A percentile compares a stretch with the other conserved stretches of the same genome.
Conservation (phyloP, 2,329 filamentous ascomycete species). For the Trichoderma arundinaceum region DNA sequence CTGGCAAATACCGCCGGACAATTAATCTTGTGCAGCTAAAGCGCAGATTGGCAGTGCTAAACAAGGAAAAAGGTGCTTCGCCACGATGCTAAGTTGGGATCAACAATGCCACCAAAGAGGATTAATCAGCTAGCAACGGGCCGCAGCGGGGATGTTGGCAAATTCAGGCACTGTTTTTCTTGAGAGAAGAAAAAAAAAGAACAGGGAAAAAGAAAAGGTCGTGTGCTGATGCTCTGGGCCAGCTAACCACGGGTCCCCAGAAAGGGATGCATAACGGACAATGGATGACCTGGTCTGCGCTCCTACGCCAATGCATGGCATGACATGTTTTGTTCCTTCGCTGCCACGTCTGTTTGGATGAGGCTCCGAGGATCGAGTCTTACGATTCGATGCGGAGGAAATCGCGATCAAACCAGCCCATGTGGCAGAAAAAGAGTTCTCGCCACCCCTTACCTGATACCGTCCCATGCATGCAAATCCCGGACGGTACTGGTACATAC, state of each 20-base stretch:
- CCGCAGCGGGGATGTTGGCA: slow-evolving; percentile 6
- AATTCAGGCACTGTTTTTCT: background rate
- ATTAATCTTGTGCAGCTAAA: slow-evolving; percentile 20
- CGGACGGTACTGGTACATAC: background rate
- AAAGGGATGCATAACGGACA: background rate
- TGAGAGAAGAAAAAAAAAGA: background rate
- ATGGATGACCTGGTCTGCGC: background rate
- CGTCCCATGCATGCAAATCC: slow-evolving; percentile 10
- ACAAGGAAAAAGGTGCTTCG: slow-evolving; percentile 8
- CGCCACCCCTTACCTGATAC: slow-evolving; percentile 18
- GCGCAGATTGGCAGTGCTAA: background rate
- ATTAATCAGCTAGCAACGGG: slow-evolving; percentile 2
- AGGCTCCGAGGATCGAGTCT: slow-evolving; percentile 24
- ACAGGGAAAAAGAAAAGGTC: background rate
- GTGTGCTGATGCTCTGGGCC: slow-evolving; percentile 11
- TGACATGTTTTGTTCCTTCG: background rate
- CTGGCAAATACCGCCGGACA: background rate
- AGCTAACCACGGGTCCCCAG: background rate
- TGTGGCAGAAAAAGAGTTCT: background rate
- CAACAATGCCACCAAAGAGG: background rate
- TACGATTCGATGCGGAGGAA: slow-evolving; percentile 29
- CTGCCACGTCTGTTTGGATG: background rate
- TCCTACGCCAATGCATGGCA: background rate
- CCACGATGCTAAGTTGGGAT: slow-evolving; percentile 18
- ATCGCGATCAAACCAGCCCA: slow-evolving; percentile 21